A percentile compares a stretch with the other conserved stretches of the same genome.
These are phyloP conservation scores for Colletotrichum cuscutae DNA, from an alignment of 2,329 filamentous ascomycete genomes.

Conservation along the genomic window DNA sequence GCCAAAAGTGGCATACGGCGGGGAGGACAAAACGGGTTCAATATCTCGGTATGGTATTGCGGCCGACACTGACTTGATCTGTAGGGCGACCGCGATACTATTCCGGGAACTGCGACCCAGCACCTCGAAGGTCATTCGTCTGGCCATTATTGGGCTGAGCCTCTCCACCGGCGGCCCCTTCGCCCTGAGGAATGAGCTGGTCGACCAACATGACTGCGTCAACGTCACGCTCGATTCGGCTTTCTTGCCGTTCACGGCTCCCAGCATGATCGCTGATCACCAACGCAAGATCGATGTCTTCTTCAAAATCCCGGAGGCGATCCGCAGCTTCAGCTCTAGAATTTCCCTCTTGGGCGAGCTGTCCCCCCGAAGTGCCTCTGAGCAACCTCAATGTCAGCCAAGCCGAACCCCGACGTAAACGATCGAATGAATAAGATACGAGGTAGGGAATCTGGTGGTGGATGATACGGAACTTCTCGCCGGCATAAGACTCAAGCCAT, in stretches of 20 bases:
- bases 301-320: background rate
- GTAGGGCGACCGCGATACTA: too few species aligned
- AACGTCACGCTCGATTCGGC: background rate
- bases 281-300: background rate
- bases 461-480: rapidly evolving
- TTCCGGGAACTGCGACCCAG: too few species aligned
- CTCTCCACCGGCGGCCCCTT: too few species aligned
- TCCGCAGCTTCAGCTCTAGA: rapidly evolving
- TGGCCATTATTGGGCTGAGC: background rate
- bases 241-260: background rate
- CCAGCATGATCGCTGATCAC: background rate
- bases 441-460: background rate
- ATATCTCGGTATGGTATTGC: too few species aligned
- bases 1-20: too few species aligned
- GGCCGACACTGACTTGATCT: too few species aligned
- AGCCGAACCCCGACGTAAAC: too few species aligned
- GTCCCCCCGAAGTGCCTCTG: too few species aligned
- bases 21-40: too few species aligned
- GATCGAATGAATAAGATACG: rapidly evolving
- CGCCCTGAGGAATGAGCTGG: background rate
- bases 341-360: too few species aligned
- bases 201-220: background rate
- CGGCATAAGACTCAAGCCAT: background rate
- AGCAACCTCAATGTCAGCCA: background rate
- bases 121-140: background rate